phyloP scores from a whole-genome alignment of 768 basidiomycete genomes.

The Agaricus subrufescens region DNA sequence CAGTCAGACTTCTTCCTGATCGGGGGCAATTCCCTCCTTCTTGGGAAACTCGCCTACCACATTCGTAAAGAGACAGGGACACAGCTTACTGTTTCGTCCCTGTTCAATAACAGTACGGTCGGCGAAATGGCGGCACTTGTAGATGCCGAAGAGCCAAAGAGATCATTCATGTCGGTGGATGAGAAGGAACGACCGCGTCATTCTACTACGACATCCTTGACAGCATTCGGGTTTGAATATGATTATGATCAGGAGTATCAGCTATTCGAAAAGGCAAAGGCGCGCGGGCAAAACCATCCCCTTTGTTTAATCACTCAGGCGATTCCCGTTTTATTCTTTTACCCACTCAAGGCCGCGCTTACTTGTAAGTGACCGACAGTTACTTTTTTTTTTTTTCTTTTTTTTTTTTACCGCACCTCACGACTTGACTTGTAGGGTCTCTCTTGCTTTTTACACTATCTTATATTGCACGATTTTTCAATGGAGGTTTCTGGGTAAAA shows the following conservation, averaged over 20 bases:
- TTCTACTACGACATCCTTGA: conserved; percentile 15
- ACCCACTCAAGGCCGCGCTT: conserved; percentile 38
- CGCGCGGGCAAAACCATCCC: conserved; percentile 31
- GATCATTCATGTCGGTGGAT: conserved; percentile 5
- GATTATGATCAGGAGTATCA: conserved; percentile 21
- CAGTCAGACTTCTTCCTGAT: conserved; percentile 40
- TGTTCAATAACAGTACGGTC: conserved; percentile 39
- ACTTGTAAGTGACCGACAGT: conserved; percentile 26
- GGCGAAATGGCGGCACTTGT: conserved; percentile 34
- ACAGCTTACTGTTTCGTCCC: conserved; percentile 28
- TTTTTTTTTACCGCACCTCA: neutral
- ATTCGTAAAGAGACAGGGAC: conserved; percentile 35
- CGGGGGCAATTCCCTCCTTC: conserved; percentile 40
- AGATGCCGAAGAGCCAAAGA: conserved; percentile 18
- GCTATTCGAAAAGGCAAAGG: conserved; percentile 16
- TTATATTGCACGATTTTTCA: conserved; percentile 23
- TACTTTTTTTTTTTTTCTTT: neutral
- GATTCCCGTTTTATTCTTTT: conserved; percentile 38
- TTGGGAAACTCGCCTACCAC: conserved; percentile 40
- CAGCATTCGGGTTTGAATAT: conserved; percentile 22
- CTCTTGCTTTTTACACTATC: conserved; percentile 34
- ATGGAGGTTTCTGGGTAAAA: conserved; percentile 28
- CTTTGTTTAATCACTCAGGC: conserved; percentile 35
- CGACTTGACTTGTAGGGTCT: conserved; percentile 24
- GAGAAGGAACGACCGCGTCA: conserved; percentile 9